Evolutionary conservation across 805 yeast genomes (phyloP), one percentile per base, ranked within the genome.

Genomic region (Suhomyces sp.): DNA sequence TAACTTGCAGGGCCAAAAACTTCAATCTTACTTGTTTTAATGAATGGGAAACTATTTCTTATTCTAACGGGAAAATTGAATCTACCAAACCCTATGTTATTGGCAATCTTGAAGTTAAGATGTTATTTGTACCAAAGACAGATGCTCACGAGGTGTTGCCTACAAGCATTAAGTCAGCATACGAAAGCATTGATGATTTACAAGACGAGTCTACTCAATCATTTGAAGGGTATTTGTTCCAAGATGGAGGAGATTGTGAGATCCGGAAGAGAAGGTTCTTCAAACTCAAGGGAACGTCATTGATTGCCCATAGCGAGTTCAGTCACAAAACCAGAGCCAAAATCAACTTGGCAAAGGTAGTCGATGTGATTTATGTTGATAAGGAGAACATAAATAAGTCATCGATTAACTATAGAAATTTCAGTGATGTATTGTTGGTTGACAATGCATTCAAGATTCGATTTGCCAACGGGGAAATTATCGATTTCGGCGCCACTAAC

Each of bases 201-300:
- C 43, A 39, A 22, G 39, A 48, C 15, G 70, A 65, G 36, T 31
- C 47, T 6, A 31, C 45, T 7, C 29, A 49, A 13, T 27, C 31
- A 2, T 63, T 65, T 50, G 82, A 83, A 53, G 97, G 97, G 0
- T 81, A 67, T 50, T 63, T 91, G 63, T 77, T 79, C 48, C 98
- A 90, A 61, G 87, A 83, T 51, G 98, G 98, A 13, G 97, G 97
- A 7, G 98, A 90, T 62, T 76, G 93, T 47, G 75, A 71, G 11
- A 65, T 70, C 19, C 77, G 90, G 79, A 77, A 84, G 47, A 76
- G 83, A 45, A 71, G 97, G 38, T 86, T 60, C 61, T 88, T 82
- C 64, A 80, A 75, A 44, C 66, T 90, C n/a, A 66, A 74, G 29
- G 95, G 91, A 0, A 73, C 79, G 6, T 76, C 79, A 22, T 64